Base-by-base conservation (phyloP, 768 basidiomycete species). In the Termitomyces sp. region DNA sequence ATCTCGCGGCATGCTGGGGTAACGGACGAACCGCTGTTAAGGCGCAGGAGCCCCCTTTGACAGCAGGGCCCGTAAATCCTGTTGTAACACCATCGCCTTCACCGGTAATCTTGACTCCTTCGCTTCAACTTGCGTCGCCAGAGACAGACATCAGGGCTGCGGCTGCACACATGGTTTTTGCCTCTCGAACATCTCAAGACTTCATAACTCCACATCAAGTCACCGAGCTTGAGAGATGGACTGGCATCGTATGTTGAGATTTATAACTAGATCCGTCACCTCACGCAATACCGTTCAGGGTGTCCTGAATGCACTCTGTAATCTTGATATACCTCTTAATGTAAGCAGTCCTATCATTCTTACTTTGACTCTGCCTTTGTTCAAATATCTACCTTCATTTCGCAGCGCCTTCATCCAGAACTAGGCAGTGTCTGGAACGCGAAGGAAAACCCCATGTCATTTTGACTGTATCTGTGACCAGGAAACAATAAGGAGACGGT, bases 81-180 rank as follows among this genome's bases (percentile, higher is more conserved):
- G 67, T 71, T 10, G 71, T 71, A 20, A 71, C 71, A 55, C 70
- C 68, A 36, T 64, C 71, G 41, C 64, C 65, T 56, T 62, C 72
- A 12, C 58, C 60, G 9, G 57, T 58, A 32, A 52, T 59, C n/a
- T 32, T 60, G n/a, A 62, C 65, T 44, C 58, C 32, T 38, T 53
- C 58, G 49, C 64, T 57, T 50, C 64, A 38, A 58, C 64, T 70
- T 18, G 69, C 69, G 13, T 66, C 62, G 28, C 64, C 64, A 2
- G 69, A 71, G 35, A 68, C 75, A 1, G 68, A 74, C 58, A 91
- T 93, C 66, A 80, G 82, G 64, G 91, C 87, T n/a, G 88, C 91
- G 16, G 87, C 88, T 16, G 83, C 82, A 23, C 91, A 93, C 60
- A 89, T 92, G 82, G 82, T 92, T 5, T 93, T 90, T 67, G 91